These are phyloP conservation scores for Balansia obtecta DNA, from an alignment of 2,329 filamentous ascomycete genomes.

Conservation along the genomic window DNA sequence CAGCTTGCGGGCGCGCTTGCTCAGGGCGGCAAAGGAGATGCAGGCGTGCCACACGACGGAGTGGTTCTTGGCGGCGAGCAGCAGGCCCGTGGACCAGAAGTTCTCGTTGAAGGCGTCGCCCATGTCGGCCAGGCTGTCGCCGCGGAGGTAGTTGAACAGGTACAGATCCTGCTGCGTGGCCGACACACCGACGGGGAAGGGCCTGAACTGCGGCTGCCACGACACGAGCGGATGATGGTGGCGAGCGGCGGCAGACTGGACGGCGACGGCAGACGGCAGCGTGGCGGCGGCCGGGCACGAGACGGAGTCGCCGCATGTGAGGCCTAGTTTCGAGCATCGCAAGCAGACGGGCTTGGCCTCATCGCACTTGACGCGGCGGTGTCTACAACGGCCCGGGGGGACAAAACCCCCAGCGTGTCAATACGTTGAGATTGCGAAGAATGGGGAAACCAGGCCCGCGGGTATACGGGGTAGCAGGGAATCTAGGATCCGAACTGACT, in stretches of 20 bases:
- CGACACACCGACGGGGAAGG: neutral
- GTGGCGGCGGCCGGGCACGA: too few species aligned
- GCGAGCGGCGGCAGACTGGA: neutral
- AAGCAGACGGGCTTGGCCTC: neutral
- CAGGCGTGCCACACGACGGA: neutral
- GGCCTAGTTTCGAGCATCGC: neutral
- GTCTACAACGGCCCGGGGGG: too few species aligned
- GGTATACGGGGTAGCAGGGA: too few species aligned
- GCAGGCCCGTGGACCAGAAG: neutral
- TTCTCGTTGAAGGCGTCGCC: neutral
- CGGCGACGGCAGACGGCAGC: too few species aligned
- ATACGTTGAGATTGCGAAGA: too few species aligned
- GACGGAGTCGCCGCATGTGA: neutral
- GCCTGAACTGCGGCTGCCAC: neutral
- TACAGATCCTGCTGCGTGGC: neutral
- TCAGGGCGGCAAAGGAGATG: neutral
- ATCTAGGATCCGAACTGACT: too few species aligned
- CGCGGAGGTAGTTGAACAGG: neutral
- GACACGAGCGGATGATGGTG: neutral
- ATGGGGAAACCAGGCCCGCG: too few species aligned
- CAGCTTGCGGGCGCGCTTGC: neutral
- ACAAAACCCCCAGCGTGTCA: too few species aligned
- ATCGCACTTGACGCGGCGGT: neutral
- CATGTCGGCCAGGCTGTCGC: neutral
- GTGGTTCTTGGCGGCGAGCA: neutral